phyloP scores from a whole-genome alignment of 1,284 basidiomycete species.

The Chalciporus sp. region DNA sequence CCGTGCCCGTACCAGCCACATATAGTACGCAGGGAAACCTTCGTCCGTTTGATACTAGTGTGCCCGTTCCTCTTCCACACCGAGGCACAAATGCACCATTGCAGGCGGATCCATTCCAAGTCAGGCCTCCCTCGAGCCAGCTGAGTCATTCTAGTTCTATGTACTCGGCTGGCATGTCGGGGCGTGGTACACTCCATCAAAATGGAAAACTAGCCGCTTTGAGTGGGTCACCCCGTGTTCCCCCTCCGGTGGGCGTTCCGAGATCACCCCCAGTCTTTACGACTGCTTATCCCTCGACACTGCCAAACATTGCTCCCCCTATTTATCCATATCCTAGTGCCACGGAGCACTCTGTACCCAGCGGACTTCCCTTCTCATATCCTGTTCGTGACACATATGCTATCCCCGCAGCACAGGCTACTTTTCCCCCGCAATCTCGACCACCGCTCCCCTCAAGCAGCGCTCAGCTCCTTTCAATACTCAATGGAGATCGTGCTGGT shows the following conservation, averaged over 20 bases:
- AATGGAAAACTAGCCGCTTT: constrained; percentile 49
- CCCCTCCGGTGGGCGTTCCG: constrained; percentile 7
- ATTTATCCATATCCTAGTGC: constrained; percentile 19
- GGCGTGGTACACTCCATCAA: constrained; percentile 36
- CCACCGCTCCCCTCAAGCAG: constrained; percentile 28
- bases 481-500: constrained; percentile 32
- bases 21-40: constrained; percentile 7
- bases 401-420: constrained; percentile 9
- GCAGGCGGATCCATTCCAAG: constrained; percentile 48
- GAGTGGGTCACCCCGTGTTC: constrained; percentile 19
- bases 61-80: constrained; percentile 6
- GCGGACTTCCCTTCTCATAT: constrained; percentile 7
- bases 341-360: constrained; percentile 13
- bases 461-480: constrained; percentile 38
- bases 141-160: constrained; percentile 38
- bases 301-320: constrained; percentile 16
- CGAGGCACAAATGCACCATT: constrained; percentile 16
- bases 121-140: constrained; percentile 63
- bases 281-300: constrained; percentile 16
- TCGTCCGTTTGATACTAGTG: constrained; percentile 14
- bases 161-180: constrained; percentile 29
- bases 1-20: constrained; percentile 21
- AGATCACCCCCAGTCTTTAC: constrained; percentile 18
- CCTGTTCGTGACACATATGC: constrained; percentile 11
- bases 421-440: constrained; percentile 17